phyloP scores from a whole-genome alignment of 371 early-diverging fungal genomes.

The Mortierella sp. region DNA sequence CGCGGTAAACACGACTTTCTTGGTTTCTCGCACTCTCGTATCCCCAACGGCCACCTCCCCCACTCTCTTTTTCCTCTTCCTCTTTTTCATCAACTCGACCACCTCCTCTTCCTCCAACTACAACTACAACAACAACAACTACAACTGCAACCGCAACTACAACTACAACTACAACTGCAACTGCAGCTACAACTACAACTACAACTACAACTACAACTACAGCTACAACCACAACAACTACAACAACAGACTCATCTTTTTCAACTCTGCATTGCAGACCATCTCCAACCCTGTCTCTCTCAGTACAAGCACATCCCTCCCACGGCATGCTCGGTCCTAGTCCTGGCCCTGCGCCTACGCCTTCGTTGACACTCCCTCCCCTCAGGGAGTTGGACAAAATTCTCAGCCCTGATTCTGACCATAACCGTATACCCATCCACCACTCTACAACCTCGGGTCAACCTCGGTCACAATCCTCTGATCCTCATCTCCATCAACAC shows the following conservation, averaged over 20 bases:
- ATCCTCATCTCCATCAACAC: conserved; percentile 51
- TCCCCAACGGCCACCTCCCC: too few relatives aligned
- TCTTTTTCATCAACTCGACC: too few relatives aligned
- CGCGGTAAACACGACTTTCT: neutral
- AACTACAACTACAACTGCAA: too few relatives aligned
- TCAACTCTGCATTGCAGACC: neutral
- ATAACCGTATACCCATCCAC: conserved; percentile 12
- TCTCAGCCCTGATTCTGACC: conserved; percentile 33
- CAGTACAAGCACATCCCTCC: neutral
- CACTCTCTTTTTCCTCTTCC: too few relatives aligned
- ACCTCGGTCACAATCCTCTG: conserved; percentile 46
- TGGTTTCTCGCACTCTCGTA: too few relatives aligned
- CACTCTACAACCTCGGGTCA: conserved; percentile 10
- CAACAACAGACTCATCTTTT: neutral
- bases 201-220: too few relatives aligned
- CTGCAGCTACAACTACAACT: too few relatives aligned
- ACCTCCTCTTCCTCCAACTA: too few relatives aligned
- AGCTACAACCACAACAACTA: too few relatives aligned
- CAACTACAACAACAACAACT: too few relatives aligned
- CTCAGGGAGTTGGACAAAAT: conserved; percentile 41
- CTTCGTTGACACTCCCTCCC: conserved; percentile 44
- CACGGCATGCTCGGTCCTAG: conserved; percentile 52
- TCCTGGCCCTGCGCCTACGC: conserved; percentile 49
- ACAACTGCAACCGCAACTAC: too few relatives aligned
- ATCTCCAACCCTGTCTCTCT: neutral